A percentile compares a stretch with the other conserved stretches of the same genome.
These are phyloP conservation scores for Coelastrella sp. DNA, from an alignment of 139 green algal species.

Conservation along the genomic window DNA sequence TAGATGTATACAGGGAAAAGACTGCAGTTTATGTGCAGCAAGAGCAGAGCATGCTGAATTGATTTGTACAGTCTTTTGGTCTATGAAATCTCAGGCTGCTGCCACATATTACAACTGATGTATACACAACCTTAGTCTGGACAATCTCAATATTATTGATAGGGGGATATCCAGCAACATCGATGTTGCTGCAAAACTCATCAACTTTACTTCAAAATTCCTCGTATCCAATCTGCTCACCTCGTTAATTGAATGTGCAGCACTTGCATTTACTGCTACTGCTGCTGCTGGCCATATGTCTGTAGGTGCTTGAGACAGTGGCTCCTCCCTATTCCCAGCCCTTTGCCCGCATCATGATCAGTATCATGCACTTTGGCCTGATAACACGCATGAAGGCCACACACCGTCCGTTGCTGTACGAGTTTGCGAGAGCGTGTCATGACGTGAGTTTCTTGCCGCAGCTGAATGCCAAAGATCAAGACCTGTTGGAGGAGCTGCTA, in stretches of 20 bases:
- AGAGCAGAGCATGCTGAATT: neutral
- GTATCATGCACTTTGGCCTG: conserved; percentile 11
- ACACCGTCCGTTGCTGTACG: neutral
- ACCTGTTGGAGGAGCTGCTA: conserved; percentile 1
- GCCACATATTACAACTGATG: no score
- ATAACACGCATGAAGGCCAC: conserved; percentile 27
- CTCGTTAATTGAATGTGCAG: no score
- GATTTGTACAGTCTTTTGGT: neutral
- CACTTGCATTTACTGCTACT: neutral
- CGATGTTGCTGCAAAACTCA: no score
- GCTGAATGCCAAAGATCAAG: neutral
- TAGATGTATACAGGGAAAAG: neutral
- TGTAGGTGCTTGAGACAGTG: conserved; percentile 40
- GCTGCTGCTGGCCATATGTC: neutral
- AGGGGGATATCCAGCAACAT: no score
- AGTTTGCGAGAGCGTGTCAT: conserved; percentile 7
- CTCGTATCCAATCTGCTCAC: no score
- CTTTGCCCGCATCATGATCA: conserved; percentile 25
- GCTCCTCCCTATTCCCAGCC: conserved; percentile 1
- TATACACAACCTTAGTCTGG: no score
- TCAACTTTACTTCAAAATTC: no score
- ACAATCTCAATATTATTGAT: no score
- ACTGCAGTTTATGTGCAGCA: neutral
- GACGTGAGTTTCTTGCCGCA: conserved; percentile 9
- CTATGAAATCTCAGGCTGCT: no score